A percentile compares a stretch with the other conserved stretches of the same genome.
These are phyloP conservation scores for Aureobasidium sp. DNA, from an alignment of 2,329 filamentous ascomycete genomes.

Conservation along the genomic window DNA sequence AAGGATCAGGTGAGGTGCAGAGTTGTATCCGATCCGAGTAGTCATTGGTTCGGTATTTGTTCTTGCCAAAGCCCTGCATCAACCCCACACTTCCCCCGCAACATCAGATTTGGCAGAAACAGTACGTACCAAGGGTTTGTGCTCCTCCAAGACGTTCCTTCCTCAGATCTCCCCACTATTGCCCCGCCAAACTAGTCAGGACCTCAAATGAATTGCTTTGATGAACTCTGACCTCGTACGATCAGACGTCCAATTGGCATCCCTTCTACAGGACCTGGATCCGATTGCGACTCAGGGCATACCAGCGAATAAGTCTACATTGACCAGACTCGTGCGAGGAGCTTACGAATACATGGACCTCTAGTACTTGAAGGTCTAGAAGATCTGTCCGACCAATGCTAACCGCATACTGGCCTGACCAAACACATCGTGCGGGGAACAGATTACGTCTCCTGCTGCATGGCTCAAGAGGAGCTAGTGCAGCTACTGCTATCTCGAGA, in stretches of 20 bases:
- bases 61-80: not conserved
- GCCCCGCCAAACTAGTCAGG: conserved; percentile 8
- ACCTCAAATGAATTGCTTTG: not conserved
- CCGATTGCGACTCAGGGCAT: not conserved
- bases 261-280: too few relatives aligned
- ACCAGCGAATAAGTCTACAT: not conserved
- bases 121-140: not conserved
- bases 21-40: not conserved
- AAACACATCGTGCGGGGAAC: conserved; percentile 2
- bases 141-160: not conserved
- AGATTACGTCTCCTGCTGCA: not conserved
- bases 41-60: not conserved
- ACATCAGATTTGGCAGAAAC: not conserved
- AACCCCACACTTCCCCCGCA: conserved; percentile 9
- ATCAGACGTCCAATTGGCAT: not conserved
- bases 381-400: not conserved
- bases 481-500: not conserved
- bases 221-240: not conserved
- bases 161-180: not conserved
- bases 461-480: conserved; percentile 1
- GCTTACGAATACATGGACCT: not conserved
- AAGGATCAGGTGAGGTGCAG: conserved; percentile 6
- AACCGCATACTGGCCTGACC: not conserved
- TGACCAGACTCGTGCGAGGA: not conserved
- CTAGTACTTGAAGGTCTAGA: not conserved